Evolutionary conservation across 306 rosid species (phyloP).

Genomic region (Chamaecrista fasciculata): DNA sequence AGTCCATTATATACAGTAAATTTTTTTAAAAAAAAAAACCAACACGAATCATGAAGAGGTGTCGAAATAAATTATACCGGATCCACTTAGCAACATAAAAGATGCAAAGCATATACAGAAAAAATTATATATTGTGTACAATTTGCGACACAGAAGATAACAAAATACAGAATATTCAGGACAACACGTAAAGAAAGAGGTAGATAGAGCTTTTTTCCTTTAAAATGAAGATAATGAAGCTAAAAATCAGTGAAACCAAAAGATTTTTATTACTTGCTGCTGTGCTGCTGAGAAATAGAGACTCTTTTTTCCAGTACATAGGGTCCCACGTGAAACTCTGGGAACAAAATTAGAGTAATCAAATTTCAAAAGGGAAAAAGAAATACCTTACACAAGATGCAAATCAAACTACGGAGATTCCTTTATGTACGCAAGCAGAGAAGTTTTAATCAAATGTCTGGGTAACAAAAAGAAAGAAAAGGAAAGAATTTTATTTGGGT

Average conservation of each 20-base stretch:
- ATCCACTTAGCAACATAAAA: not conserved
- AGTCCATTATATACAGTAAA: not conserved
- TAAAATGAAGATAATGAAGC: not conserved
- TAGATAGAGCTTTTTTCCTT: not conserved
- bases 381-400: not conserved
- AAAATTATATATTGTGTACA: not conserved
- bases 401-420: not conserved
- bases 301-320: not conserved
- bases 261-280: not conserved
- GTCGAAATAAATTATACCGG: not conserved
- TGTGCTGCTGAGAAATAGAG: not conserved
- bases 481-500: not conserved
- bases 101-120: not conserved
- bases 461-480: not conserved
- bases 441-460: not conserved
- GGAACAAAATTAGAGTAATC: constrained; percentile 2
- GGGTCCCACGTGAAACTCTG: constrained; percentile 1
- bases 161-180: not conserved
- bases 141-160: not conserved
- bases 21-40: not conserved
- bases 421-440: not conserved
- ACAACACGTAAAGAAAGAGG: not conserved
- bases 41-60: not conserved
- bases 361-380: not conserved
- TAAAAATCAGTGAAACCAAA: not conserved